Base-by-base conservation (phyloP, 306 rosid genomes). In the Quercus aquifolioides region DNA sequence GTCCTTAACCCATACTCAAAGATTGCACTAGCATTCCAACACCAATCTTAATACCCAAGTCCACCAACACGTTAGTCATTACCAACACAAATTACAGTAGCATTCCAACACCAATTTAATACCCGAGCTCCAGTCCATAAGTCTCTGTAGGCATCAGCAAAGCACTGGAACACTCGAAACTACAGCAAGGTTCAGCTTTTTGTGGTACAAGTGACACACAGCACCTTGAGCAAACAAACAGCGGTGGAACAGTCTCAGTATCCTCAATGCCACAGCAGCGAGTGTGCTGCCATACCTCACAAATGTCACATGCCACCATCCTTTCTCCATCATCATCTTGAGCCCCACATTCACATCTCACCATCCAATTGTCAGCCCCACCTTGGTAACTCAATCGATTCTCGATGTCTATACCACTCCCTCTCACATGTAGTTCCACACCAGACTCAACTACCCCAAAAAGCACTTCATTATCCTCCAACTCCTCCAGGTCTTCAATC, bases 231-330 rank as follows among this genome's bases (percentile, higher is more conserved):
- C 97, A 92, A 63, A 90, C 89, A 86, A 92, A 90, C 38, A 90
- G 35, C 30, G 91, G 97, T 4, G 94, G 93, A 49, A 92, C 91
- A 0, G 85, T 74, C 86, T 91, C 88, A 28, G 90, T 75, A 67
- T 91, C 96, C 20, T 89, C 92, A 18, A 91, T 88, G 28, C 97
- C 90, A 78, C 85, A 77, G 69, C 97, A 92, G 19, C 94, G 83
- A 18, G 93, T 92, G 81, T 92, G 95, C 84, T 91, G 93, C 98
- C 98, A 94, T 28, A 91, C 92, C 78, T 91, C 94, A 56, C 98
- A 94, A 57, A 92, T 88, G 71, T 92, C 97, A 41, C 98, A 94
- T 9, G 93, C 87, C 73, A 94, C 94, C 97, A 94, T 94, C 71
- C 97, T 87, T 83, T 94, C 97, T 4, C 98, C 98, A 58, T 92